phyloP scores from a whole-genome alignment of 805 yeast species.

The Saccharomycopsis lassenensis region DNA sequence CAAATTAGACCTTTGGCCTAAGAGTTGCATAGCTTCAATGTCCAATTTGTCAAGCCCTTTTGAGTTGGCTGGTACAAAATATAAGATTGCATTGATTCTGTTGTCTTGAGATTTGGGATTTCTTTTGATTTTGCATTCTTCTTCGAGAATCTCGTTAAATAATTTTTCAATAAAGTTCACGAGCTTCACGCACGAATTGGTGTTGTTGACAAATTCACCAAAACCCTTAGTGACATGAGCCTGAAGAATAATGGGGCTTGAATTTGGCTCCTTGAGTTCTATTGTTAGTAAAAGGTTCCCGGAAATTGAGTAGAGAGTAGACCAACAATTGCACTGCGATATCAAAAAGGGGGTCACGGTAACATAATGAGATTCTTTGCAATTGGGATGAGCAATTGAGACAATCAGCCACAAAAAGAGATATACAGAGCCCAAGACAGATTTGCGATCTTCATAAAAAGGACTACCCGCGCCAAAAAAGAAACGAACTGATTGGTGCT shows the following conservation, averaged over 20 bases:
- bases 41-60: constrained; percentile 60
- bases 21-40: constrained; percentile 53
- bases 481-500: too few relatives aligned
- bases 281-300: too few relatives aligned
- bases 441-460: too few relatives aligned
- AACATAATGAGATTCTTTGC: too few relatives aligned
- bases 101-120: constrained; percentile 75
- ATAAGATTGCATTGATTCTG: constrained; percentile 62
- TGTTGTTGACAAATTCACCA: constrained; percentile 64
- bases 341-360: too few relatives aligned
- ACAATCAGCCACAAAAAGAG: too few relatives aligned
- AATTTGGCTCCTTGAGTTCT: constrained; percentile 46
- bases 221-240: constrained; percentile 67
- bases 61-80: constrained; percentile 58
- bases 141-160: constrained; percentile 68
- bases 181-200: constrained; percentile 34
- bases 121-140: constrained; percentile 78
- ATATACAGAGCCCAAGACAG: too few relatives aligned
- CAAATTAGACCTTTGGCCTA: constrained; percentile 67
- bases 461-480: too few relatives aligned
- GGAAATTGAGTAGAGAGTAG: too few relatives aligned
- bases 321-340: too few relatives aligned
- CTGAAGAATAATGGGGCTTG: constrained; percentile 41
- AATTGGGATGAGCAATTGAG: too few relatives aligned
- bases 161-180: constrained; percentile 62